Evolutionary conservation across 345 rosid genomes (phyloP).

Genomic region (Kandelia obovata): DNA sequence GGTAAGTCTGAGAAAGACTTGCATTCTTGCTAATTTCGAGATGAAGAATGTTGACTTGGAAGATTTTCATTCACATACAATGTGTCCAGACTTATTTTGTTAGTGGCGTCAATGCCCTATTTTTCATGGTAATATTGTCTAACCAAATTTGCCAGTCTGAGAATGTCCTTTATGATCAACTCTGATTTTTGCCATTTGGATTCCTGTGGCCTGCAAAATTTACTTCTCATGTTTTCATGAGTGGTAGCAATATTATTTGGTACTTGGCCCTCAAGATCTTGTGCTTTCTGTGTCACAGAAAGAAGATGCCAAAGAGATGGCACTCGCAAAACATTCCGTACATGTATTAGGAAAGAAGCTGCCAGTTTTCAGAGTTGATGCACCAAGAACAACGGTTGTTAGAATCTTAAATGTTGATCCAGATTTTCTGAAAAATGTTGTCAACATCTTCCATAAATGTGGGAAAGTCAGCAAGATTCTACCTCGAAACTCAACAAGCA

Average conservation of each 20-base stretch:
- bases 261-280: neutral
- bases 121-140: too few species aligned
- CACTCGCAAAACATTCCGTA: constrained; percentile 34
- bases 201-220: too few species aligned
- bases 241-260: neutral
- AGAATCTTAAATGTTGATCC: constrained; percentile 27
- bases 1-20: too few species aligned
- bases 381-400: constrained; percentile 43
- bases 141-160: too few species aligned
- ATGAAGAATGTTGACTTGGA: neutral
- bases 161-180: too few species aligned
- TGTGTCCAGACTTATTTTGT: too few species aligned
- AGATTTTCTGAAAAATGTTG: too few species aligned
- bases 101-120: too few species aligned
- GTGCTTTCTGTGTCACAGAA: constrained; percentile 26
- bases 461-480: constrained; percentile 14
- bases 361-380: constrained; percentile 39
- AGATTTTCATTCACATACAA: neutral
- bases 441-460: constrained; percentile 11
- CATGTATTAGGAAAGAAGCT: constrained; percentile 22
- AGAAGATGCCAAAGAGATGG: constrained; percentile 45
- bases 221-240: too few species aligned
- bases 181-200: too few species aligned
- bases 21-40: neutral
- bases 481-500: neutral